Conservation (phyloP, 2,329 filamentous ascomycete genomes). For the Diaporthe longicolla region DNA sequence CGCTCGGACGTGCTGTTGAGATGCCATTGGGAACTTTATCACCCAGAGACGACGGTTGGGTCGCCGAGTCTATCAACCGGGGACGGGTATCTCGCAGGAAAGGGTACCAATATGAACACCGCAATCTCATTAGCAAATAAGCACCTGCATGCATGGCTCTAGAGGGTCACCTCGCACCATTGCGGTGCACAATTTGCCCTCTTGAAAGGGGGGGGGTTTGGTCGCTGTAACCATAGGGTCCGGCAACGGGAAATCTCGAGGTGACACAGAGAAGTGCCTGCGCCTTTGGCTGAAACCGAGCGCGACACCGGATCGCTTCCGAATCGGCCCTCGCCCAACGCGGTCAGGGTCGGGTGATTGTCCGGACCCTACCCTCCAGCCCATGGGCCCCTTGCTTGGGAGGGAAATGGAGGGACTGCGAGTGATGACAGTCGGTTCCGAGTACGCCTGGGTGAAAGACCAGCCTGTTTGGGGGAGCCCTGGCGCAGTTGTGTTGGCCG, state of each 20-base stretch:
- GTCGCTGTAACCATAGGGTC: neutral
- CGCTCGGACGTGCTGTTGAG: conserved; percentile 17
- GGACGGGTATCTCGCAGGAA: neutral
- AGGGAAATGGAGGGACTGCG: neutral
- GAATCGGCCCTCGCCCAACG: conserved; percentile 5
- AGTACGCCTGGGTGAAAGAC: conserved; percentile 1
- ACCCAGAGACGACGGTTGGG: conserved; percentile 15
- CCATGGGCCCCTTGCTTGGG: neutral
- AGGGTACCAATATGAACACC: conserved; percentile 1
- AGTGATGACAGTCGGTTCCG: conserved; percentile 7
- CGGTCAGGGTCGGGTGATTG: conserved; percentile 20
- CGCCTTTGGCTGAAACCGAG: conserved; percentile 26
- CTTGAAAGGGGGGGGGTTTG: neutral
- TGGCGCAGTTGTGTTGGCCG: neutral
- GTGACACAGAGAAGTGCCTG: conserved; percentile 19
- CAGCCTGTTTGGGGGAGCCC: neutral
- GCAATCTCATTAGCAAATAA: conserved; percentile 4
- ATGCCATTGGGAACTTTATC: conserved; percentile 9
- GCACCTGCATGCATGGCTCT: neutral
- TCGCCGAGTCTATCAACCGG: neutral
- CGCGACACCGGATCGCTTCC: conserved; percentile 28
- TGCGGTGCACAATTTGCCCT: conserved; percentile 25
- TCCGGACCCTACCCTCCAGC: neutral
- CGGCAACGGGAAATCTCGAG: neutral
- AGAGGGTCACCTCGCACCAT: conserved; percentile 6